phyloP scores from a whole-genome alignment of 768 basidiomycete species.

The Coprinopsis marcescibilis region DNA sequence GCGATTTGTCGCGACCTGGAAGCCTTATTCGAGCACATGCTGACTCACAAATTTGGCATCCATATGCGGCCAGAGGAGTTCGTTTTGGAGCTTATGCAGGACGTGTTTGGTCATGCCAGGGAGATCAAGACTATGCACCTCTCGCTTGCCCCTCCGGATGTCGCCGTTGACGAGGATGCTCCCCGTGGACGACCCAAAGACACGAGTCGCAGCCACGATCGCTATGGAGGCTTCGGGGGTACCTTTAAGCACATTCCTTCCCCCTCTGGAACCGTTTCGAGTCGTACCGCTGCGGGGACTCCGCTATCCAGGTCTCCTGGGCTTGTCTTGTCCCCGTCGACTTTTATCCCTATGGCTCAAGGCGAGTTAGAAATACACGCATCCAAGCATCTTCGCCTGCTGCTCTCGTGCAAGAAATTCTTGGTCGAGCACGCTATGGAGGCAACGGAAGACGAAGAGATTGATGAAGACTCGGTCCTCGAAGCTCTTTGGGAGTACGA shows the following conservation, averaged over 20 bases:
- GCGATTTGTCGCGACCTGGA: constrained; percentile 45
- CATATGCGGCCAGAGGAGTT: constrained; percentile 44
- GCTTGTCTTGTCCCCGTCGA: constrained; percentile 51
- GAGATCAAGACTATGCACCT: constrained; percentile 47
- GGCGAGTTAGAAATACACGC: constrained; percentile 63
- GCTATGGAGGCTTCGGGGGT: constrained; percentile 6
- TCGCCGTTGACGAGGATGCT: constrained; percentile 1
- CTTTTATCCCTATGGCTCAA: constrained; percentile 51
- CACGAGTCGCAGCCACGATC: constrained; percentile 5
- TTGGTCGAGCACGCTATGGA: constrained; percentile 32
- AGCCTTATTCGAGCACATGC: constrained; percentile 55
- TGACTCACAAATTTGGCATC: constrained; percentile 46
- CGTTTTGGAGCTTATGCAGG: constrained; percentile 39
- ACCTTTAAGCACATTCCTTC: constrained; percentile 6
- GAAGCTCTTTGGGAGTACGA: constrained; percentile 50
- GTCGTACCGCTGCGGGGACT: neutral
- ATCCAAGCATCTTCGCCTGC: constrained; percentile 51
- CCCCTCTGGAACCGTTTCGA: neutral
- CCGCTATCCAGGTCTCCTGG: constrained; percentile 38
- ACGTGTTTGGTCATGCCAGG: constrained; percentile 49
- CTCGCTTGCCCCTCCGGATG: constrained; percentile 44
- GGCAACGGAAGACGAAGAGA: constrained; percentile 28
- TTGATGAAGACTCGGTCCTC: constrained; percentile 31
- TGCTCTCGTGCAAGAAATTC: constrained; percentile 34
- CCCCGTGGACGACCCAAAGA: constrained; percentile 8